phyloP scores from a whole-genome alignment of 2,329 filamentous ascomycete genomes.

The Fulvia fulva region DNA sequence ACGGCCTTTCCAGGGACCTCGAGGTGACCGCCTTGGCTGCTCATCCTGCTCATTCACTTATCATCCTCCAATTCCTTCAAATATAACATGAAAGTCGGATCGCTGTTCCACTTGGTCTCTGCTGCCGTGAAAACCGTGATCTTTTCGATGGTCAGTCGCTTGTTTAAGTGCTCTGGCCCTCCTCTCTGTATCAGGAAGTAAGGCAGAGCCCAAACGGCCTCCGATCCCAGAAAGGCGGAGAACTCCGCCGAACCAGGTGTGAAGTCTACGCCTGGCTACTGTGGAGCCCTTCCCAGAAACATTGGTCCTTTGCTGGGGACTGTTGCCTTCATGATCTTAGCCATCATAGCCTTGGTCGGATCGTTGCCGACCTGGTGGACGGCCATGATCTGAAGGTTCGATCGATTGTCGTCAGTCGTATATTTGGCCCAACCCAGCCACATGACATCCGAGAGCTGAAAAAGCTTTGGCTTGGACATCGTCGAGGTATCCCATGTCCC shows the following conservation, averaged over 20 bases:
- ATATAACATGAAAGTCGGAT: background rate
- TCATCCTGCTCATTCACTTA: no score
- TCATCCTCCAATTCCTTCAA: background rate
- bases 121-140: background rate
- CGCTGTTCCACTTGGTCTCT: background rate
- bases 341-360: background rate
- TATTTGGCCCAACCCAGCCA: constrained; percentile 2
- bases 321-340: background rate
- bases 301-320: background rate
- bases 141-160: background rate
- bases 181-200: background rate
- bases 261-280: background rate
- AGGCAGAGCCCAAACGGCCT: background rate
- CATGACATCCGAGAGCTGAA: constrained; percentile 1
- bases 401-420: background rate
- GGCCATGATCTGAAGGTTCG: background rate
- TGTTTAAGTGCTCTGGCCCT: background rate
- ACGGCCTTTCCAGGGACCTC: background rate
- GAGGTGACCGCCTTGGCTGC: no score
- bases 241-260: background rate
- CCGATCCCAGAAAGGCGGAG: background rate
- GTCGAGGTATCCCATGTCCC: background rate
- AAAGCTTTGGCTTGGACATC: background rate
- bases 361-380: constrained; percentile 1
- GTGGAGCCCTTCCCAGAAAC: background rate